Percentiles rank a stretch among this genome's conserved stretches.
These are phyloP conservation scores for Kuraishia cidri DNA, from an alignment of 805 yeast species.

Conservation along the genomic window DNA sequence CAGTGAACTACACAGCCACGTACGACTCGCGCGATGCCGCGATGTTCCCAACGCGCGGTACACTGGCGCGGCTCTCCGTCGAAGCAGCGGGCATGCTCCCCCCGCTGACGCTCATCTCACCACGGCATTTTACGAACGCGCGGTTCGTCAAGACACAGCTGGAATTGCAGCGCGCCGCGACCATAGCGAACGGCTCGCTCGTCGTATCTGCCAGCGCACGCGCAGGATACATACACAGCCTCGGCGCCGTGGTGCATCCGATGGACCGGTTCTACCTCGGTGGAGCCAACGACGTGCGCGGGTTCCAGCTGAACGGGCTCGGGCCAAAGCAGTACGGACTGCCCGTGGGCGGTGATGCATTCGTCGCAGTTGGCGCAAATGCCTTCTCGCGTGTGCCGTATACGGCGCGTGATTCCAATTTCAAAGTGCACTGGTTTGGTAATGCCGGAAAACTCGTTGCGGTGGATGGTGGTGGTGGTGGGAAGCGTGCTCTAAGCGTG, in stretches of 20 bases:
- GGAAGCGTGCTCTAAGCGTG: background rate
- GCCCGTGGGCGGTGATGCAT: constrained; percentile 44
- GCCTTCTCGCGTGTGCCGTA: constrained; percentile 33
- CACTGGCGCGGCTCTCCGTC: constrained; percentile 22
- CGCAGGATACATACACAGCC: constrained; percentile 15
- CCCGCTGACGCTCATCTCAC: background rate
- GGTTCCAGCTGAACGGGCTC: constrained; percentile 40
- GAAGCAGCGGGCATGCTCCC: constrained; percentile 25
- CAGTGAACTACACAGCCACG: constrained; percentile 26
- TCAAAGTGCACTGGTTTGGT: constrained; percentile 37
- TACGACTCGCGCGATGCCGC: constrained; percentile 36
- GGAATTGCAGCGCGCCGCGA: constrained; percentile 27
- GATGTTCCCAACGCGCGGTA: constrained; percentile 34
- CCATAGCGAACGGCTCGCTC: constrained; percentile 7
- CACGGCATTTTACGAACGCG: constrained; percentile 12
- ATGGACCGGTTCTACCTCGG: constrained; percentile 48
- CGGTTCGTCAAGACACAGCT: constrained; percentile 30
- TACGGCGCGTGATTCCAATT: constrained; percentile 29
- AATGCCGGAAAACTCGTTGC: constrained; percentile 38
- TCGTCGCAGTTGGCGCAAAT: constrained; percentile 35
- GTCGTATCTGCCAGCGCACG: constrained; percentile 13
- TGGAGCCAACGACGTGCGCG: constrained; percentile 52
- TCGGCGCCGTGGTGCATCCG: constrained; percentile 19
- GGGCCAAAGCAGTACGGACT: constrained; percentile 45
- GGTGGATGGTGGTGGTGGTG: constrained; percentile 5